These are phyloP conservation scores for Knoxdaviesia proteae DNA, from an alignment of 2,329 filamentous ascomycete genomes.

Conservation along the genomic window DNA sequence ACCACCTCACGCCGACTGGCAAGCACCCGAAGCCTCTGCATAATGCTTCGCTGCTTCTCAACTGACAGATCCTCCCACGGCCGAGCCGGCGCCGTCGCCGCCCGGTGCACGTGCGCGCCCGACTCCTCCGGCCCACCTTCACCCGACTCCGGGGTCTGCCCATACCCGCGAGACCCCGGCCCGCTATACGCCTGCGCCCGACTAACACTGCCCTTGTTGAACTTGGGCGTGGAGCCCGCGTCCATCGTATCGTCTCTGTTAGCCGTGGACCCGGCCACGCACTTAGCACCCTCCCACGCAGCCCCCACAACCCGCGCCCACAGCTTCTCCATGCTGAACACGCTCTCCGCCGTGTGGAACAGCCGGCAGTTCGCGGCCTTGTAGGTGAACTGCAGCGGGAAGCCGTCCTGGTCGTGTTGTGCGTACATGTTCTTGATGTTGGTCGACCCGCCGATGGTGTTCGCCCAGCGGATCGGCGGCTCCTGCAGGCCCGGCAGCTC, in stretches of 20 bases:
- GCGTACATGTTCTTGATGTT: constrained; percentile 8
- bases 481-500: not conserved
- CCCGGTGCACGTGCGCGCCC: no score
- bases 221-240: no score
- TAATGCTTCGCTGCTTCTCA: no score
- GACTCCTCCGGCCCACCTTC: no score
- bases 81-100: no score
- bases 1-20: no score
- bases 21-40: no score
- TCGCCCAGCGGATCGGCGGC: not conserved
- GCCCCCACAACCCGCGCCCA: constrained; percentile 26
- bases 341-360: constrained; percentile 35
- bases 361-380: constrained; percentile 39
- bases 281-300: constrained; percentile 19
- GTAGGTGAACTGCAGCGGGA: constrained; percentile 37
- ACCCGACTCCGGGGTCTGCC: no score
- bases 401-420: constrained; percentile 5
- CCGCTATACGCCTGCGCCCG: no score
- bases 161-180: no score
- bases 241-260: constrained; percentile 1
- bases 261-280: constrained; percentile 12
- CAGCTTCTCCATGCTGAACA: constrained; percentile 25
- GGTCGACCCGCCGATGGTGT: not conserved
- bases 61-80: no score
- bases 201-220: no score